Percentiles rank a stretch among this genome's conserved stretches.
Evolutionary conservation across 1,139 yeast species (phyloP).

Genomic region (Magnusiomyces fungicola): DNA sequence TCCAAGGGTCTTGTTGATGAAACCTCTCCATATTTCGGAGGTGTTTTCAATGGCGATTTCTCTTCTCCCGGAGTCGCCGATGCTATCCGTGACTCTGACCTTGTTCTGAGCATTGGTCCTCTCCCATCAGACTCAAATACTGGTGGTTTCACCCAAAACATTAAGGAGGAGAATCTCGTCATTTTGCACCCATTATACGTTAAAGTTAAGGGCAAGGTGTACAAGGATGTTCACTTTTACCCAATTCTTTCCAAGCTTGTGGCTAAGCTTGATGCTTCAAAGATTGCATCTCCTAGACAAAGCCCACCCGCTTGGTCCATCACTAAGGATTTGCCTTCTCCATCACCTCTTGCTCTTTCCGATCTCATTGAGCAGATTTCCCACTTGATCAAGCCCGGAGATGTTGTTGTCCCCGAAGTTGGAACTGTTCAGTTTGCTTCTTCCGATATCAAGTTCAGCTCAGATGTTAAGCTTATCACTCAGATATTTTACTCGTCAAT

Average conservation of each 20-base stretch:
- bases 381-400: constrained; percentile 47
- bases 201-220: constrained; percentile 37
- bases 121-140: constrained; percentile 38
- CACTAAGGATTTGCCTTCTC: constrained; percentile 18
- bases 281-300: constrained; percentile 26
- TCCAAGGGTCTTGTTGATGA: constrained; percentile 62
- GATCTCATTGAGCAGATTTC: constrained; percentile 27
- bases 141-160: constrained; percentile 37
- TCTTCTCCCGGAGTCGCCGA: constrained; percentile 41
- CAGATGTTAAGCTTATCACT: constrained; percentile 44
- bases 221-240: constrained; percentile 37
- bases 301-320: constrained; percentile 16
- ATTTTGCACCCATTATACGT: constrained; percentile 41
- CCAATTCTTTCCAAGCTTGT: constrained; percentile 42
- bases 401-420: constrained; percentile 64
- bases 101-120: constrained; percentile 37
- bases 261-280: constrained; percentile 29
- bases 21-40: constrained; percentile 48
- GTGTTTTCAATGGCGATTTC: constrained; percentile 52
- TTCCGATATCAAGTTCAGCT: constrained; percentile 55
- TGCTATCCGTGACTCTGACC: constrained; percentile 32
- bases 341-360: constrained; percentile 34
- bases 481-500: constrained; percentile 76
- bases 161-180: constrained; percentile 33
- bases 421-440: constrained; percentile 71